Percentiles rank a stretch among this genome's conserved stretches.
These are phyloP conservation scores for Ceratobasidium sp. DNA, from an alignment of 1,284 basidiomycete genomes.

Conservation along the genomic window DNA sequence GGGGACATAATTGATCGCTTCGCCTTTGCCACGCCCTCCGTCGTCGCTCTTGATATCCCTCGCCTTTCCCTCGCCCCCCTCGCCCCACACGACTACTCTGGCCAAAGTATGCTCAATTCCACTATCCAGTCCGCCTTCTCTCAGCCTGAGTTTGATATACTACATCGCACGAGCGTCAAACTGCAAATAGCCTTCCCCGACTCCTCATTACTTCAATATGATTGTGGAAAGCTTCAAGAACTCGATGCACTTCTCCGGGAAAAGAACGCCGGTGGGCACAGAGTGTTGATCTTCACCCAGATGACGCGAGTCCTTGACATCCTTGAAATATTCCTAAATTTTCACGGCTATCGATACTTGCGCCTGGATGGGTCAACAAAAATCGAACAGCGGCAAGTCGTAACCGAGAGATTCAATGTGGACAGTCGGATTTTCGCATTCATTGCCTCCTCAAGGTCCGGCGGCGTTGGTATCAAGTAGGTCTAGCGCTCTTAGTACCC, in stretches of 20 bases:
- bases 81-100: conserved; percentile 42
- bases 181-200: conserved; percentile 95
- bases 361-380: conserved; percentile 93
- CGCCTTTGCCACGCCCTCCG: conserved; percentile 81
- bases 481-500: conserved; percentile 47
- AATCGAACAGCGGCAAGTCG: conserved; percentile 92
- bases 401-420: conserved; percentile 96
- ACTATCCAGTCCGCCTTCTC: not conserved
- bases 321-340: conserved; percentile 89
- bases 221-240: conserved; percentile 93
- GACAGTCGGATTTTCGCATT: conserved; percentile 91
- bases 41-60: conserved; percentile 77
- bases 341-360: conserved; percentile 92
- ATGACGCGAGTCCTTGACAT: conserved; percentile 97
- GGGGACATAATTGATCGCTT: conserved; percentile 70
- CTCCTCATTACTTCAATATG: conserved; percentile 87
- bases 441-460: conserved; percentile 90
- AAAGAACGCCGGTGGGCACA: conserved; percentile 85
- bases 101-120: conserved; percentile 1
- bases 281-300: conserved; percentile 94
- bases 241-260: conserved; percentile 79
- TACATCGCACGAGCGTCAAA: conserved; percentile 79
- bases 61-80: conserved; percentile 52
- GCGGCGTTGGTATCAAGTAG: conserved; percentile 95
- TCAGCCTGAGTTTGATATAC: conserved; percentile 62